phyloP scores from a whole-genome alignment of 2,329 filamentous ascomycete genomes.

The Endothia cerciana region DNA sequence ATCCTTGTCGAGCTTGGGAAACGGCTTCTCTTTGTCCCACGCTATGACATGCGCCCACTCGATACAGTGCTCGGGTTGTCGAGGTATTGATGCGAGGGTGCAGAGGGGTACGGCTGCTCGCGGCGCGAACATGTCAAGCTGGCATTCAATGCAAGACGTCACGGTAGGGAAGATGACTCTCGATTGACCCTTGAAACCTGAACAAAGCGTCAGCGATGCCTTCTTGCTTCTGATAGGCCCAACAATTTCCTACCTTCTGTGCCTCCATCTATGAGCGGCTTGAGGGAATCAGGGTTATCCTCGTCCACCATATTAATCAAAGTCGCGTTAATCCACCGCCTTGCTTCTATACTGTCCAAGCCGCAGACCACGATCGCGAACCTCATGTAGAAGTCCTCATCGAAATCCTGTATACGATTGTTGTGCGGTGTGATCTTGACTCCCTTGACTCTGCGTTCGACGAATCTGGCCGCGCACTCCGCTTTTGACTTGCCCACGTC shows the following conservation, averaged over 20 bases:
- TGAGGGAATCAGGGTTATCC: conserved; percentile 81
- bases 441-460: conserved; percentile 85
- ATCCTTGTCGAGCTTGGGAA: conserved; percentile 88
- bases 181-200: conserved; percentile 94
- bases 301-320: conserved; percentile 88
- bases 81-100: conserved; percentile 92
- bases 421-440: conserved; percentile 95
- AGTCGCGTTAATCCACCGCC: conserved; percentile 98
- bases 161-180: conserved; percentile 90
- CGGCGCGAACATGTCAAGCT: conserved; percentile 98
- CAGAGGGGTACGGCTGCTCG: conserved; percentile 94
- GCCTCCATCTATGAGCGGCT: conserved; percentile 93
- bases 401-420: conserved; percentile 94
- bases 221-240: background rate
- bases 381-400: conserved; percentile 95
- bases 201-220: conserved; percentile 17
- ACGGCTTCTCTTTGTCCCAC: conserved; percentile 86
- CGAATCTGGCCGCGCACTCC: conserved; percentile 88
- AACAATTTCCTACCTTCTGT: conserved; percentile 71
- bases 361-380: conserved; percentile 95
- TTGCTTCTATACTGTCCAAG: conserved; percentile 93
- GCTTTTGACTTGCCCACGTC: conserved; percentile 96
- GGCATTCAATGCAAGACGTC: conserved; percentile 96
- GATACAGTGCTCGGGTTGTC: conserved; percentile 96
- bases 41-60: conserved; percentile 99